phyloP scores from a whole-genome alignment of 2,329 filamentous ascomycete genomes.

The Atkinsonella hypoxylon region DNA sequence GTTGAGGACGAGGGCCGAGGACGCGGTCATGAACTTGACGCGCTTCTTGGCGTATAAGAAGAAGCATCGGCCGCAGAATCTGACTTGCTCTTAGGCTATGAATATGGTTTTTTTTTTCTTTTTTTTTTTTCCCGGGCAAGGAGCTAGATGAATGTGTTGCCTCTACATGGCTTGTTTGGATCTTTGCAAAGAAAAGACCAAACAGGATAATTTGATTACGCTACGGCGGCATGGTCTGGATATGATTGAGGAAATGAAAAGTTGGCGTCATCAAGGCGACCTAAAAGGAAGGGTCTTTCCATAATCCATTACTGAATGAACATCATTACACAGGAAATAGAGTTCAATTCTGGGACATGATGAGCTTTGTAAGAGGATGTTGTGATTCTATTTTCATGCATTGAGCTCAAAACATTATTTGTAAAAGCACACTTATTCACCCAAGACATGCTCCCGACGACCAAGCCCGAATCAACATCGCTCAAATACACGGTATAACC shows the following conservation, averaged over 20 bases:
- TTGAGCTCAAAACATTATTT: background rate
- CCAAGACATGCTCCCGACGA: background rate
- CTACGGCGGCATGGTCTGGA: no score
- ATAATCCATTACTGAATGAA: background rate
- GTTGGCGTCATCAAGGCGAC: no score
- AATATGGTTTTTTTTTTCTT: no score
- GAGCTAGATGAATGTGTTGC: no score
- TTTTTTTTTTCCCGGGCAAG: no score
- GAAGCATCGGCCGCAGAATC: constrained; percentile 32
- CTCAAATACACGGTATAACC: constrained; percentile 89
- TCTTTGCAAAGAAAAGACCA: no score
- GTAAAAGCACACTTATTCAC: background rate
- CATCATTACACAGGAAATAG: no score
- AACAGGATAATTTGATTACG: background rate
- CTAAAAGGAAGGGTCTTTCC: no score
- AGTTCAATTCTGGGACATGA: no score
- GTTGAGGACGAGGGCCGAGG: constrained; percentile 46
- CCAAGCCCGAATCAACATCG: constrained; percentile 53
- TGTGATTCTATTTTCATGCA: background rate
- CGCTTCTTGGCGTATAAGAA: constrained; percentile 55
- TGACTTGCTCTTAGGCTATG: background rate
- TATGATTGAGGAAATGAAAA: no score
- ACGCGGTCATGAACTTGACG: constrained; percentile 46
- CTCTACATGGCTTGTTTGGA: no score
- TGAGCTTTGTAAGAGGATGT: background rate